Conservation (phyloP, 2,329 filamentous ascomycete species). For the Cladophialophora exuberans region DNA sequence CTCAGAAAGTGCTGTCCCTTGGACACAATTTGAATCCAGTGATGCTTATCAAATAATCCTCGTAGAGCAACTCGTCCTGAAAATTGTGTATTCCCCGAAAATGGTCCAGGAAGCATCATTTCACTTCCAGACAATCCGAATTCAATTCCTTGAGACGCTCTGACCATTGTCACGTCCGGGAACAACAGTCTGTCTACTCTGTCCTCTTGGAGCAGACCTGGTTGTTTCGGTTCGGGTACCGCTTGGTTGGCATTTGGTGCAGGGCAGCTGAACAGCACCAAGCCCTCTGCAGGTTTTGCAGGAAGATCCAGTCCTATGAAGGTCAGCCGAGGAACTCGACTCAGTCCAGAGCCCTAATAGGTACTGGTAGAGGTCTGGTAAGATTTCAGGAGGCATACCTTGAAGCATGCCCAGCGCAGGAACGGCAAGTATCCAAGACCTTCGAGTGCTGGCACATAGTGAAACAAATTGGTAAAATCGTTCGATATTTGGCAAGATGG, state of each 20-base stretch:
- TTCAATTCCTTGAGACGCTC: slow-evolving; percentile 9
- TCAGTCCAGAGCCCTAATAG: not conserved
- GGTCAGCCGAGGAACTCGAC: not conserved
- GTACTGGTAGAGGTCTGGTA: not conserved
- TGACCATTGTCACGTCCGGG: slow-evolving; percentile 1
- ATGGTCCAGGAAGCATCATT: not conserved
- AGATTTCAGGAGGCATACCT: slow-evolving; percentile 13
- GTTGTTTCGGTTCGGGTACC: not conserved
- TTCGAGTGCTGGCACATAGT: slow-evolving; percentile 25
- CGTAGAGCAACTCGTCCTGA: too few species aligned
- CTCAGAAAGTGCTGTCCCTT: too few species aligned
- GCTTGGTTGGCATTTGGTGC: not conserved
- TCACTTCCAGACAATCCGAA: not conserved
- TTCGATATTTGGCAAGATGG: not conserved
- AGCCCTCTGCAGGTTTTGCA: slow-evolving; percentile 11
- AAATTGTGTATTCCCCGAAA: too few species aligned
- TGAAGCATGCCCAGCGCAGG: slow-evolving; percentile 23
- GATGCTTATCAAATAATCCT: too few species aligned
- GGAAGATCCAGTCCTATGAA: not conserved
- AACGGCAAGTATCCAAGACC: slow-evolving; percentile 13
- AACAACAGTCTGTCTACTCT: not conserved
- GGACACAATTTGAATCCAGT: too few species aligned
- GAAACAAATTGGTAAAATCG: too few species aligned
- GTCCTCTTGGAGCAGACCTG: not conserved
- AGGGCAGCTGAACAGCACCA: slow-evolving; percentile 2